These are phyloP conservation scores for Cucumis melo DNA, from an alignment of 306 rosid genomes.

Conservation along the genomic window DNA sequence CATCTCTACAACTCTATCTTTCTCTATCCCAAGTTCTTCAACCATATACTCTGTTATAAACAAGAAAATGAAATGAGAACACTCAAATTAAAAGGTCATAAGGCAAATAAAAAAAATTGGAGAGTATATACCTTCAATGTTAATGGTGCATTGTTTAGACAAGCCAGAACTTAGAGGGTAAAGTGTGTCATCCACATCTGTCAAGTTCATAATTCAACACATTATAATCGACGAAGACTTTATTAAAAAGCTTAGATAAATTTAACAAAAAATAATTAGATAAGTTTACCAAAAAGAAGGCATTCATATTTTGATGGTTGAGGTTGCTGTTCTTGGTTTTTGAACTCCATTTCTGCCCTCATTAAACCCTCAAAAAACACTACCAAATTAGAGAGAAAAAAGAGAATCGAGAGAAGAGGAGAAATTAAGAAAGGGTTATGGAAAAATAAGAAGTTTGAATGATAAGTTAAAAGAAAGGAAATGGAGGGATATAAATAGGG, in stretches of 20 bases:
- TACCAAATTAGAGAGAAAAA: not conserved
- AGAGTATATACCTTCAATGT: constrained; percentile 38
- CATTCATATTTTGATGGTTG: constrained; percentile 46
- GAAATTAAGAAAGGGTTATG: not conserved
- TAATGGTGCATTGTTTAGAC: constrained; percentile 34
- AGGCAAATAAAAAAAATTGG: too few species aligned
- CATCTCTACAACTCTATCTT: constrained; percentile 36
- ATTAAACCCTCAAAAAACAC: not conserved
- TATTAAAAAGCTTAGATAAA: too few species aligned
- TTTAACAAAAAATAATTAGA: too few species aligned
- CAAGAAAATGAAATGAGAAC: not conserved
- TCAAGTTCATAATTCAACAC: constrained; percentile 1
- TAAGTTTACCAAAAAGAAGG: constrained; percentile 53
- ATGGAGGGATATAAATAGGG: not conserved
- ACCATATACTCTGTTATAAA: constrained; percentile 43
- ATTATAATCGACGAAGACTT: too few species aligned
- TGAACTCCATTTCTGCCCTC: constrained; percentile 33
- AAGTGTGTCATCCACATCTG: constrained; percentile 90
- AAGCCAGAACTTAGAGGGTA: constrained; percentile 57
- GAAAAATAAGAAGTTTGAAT: not conserved
- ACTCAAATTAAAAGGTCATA: not conserved
- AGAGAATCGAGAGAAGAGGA: not conserved
- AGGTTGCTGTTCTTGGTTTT: constrained; percentile 22
- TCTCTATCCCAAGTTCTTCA: constrained; percentile 53
- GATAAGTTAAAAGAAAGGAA: not conserved